A percentile compares a stretch with the other conserved stretches of the same genome.
Conservation (phyloP, 805 yeast genomes). For the Brettanomyces bruxellensis region DNA sequence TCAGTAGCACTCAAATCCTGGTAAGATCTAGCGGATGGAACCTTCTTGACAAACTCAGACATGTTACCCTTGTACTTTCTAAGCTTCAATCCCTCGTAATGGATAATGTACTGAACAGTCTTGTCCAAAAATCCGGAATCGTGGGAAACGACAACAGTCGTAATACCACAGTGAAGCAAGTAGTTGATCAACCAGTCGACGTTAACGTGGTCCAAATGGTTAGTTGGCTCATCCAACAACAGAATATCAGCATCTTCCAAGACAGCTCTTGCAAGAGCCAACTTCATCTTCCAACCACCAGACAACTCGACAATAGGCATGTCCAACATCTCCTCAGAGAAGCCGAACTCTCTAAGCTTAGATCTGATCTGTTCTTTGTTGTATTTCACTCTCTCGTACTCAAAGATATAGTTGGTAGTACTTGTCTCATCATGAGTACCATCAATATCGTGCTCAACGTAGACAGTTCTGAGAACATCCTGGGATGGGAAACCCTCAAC, state of each 20-base stretch:
- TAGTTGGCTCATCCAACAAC: slow-evolving; percentile 98
- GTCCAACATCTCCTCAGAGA: slow-evolving; percentile 85
- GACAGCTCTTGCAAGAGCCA: slow-evolving; percentile 98
- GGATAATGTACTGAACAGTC: slow-evolving; percentile 96
- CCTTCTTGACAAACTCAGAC: slow-evolving; percentile 96
- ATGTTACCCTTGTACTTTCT: slow-evolving; percentile 99
- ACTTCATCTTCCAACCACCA: slow-evolving; percentile 99
- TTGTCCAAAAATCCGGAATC: slow-evolving; percentile 99
- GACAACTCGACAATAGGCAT: slow-evolving; percentile 96
- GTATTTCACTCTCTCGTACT: slow-evolving; percentile 45
- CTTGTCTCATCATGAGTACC: slow-evolving; percentile 96
- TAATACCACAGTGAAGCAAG: slow-evolving; percentile 97
- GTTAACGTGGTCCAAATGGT: slow-evolving; percentile 99
- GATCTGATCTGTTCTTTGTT: slow-evolving; percentile 60
- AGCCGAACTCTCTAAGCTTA: slow-evolving; percentile 83
- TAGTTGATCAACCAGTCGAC: slow-evolving; percentile 99
- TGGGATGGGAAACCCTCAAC: slow-evolving; percentile 99
- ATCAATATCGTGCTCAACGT: slow-evolving; percentile 99
- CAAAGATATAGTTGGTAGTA: slow-evolving; percentile 80
- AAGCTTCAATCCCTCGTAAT: slow-evolving; percentile 99
- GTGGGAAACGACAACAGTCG: slow-evolving; percentile 98
- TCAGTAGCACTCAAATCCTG: slow-evolving; percentile 98
- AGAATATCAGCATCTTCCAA: slow-evolving; percentile 96
- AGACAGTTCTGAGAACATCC: slow-evolving; percentile 97
- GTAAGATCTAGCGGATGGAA: slow-evolving; percentile 98